phyloP scores from a whole-genome alignment of 1,284 basidiomycete species.

The Thelephora terrestris region DNA sequence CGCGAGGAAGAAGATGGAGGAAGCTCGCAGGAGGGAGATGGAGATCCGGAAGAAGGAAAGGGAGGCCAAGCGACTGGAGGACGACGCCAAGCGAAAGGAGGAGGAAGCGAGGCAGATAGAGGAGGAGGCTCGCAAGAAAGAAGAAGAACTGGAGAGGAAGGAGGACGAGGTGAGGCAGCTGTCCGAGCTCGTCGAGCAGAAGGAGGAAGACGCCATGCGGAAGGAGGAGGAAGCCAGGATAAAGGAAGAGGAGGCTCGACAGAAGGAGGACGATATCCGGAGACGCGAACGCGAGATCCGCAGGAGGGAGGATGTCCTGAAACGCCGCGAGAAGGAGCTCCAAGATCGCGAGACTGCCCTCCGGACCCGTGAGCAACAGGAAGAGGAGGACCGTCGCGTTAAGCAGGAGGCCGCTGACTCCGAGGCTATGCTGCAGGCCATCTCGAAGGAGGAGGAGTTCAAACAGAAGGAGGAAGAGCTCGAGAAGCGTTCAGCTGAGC shows the following conservation, averaged over 20 bases:
- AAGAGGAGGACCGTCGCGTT: not conserved
- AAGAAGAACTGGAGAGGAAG: slow-evolving; percentile 19
- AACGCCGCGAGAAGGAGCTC: slow-evolving; percentile 9
- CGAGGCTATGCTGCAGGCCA: too few relatives aligned
- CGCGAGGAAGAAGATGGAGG: slow-evolving; percentile 11
- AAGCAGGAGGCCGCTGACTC: not conserved
- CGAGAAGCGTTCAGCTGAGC: slow-evolving; percentile 13
- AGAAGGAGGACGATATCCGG: slow-evolving; percentile 22
- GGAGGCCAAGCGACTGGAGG: slow-evolving; percentile 17
- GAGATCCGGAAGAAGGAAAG: slow-evolving; percentile 12
- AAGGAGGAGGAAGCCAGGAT: slow-evolving; percentile 13
- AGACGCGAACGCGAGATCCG: slow-evolving; percentile 9
- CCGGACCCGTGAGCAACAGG: not conserved
- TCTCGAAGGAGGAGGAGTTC: not conserved
- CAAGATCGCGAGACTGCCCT: slow-evolving; percentile 1
- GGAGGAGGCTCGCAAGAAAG: slow-evolving; percentile 19
- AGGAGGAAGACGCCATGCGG: slow-evolving; percentile 18
- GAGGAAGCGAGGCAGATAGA: slow-evolving; percentile 14
- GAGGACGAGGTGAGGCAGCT: slow-evolving; percentile 20
- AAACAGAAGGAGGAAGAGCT: slow-evolving; percentile 13
- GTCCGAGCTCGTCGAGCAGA: slow-evolving; percentile 21
- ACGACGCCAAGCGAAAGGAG: slow-evolving; percentile 17
- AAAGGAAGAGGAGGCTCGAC: slow-evolving; percentile 14
- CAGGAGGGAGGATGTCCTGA: slow-evolving; percentile 7
- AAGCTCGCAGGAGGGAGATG: slow-evolving; percentile 11